Base-by-base conservation (phyloP, 1,139 yeast genomes). In the Meyerozyma athensensis region DNA sequence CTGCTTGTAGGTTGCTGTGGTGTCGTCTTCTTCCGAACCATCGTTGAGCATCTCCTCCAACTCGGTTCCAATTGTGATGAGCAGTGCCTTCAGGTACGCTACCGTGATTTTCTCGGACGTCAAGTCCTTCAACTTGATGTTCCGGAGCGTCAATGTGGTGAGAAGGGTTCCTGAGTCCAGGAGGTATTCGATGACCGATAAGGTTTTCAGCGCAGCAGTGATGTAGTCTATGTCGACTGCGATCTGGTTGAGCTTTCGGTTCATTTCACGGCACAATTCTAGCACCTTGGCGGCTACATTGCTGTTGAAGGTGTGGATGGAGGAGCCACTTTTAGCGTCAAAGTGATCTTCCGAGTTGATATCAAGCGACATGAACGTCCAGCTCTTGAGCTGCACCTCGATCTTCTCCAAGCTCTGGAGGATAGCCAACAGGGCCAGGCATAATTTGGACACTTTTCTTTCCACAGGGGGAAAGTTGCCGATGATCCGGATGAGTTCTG, bases 361-460 rank as follows among this genome's bases (percentile, higher is more conserved):
- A 45, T 76, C 80, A 28, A 77, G 53, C n/a, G 81, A 73, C 36
- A 73, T 58, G 43, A 76, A 75, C 37, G 76, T 79, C 82, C 82
- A 77, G 44, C 72, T 72, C 43, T 72, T 68, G 39, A 74, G 59
- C 30, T 63, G 65, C 30, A 72, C 52, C 43, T 72, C 74, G 18
- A 74, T 61, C 44, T 69, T 68, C 50, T 77, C 82, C 36, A 77
- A 55, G 24, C 74, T 69, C 43, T 76, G 69, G 24, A 76, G 55
- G 4, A 74, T 66, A 32, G 67, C 65, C 37, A 75, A 59, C n/a
- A 72, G 60, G 17, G 71, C 60, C 42, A 64, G 73, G 49, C 82
- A 77, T 48, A 74, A 59, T 41, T 72, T 67, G 40, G 74, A 70
- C n/a, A 76, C 62, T 43, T 66, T 65, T 21, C 69, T 43, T 45